Evolutionary conservation across 257 asterid genomes (phyloP).

Genomic region (Solanum dulcamara): DNA sequence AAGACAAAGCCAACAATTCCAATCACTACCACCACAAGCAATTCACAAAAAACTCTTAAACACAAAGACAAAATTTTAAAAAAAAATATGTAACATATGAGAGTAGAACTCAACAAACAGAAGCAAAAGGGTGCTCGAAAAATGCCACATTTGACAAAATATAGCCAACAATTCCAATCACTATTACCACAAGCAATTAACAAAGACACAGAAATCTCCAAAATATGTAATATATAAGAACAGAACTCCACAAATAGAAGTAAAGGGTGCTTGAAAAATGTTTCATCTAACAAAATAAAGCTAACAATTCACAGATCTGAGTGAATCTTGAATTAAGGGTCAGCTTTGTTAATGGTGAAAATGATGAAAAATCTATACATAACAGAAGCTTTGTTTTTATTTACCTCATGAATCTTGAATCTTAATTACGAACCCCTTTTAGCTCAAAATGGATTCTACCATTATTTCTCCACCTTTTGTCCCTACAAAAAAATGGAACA

Average conservation of each 20-base stretch:
- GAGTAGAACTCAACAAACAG: neutral
- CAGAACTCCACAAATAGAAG: neutral
- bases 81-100: neutral
- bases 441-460: neutral
- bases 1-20: neutral
- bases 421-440: neutral
- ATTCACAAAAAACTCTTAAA: neutral
- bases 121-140: neutral
- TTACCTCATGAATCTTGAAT: neutral
- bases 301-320: conserved; percentile 8
- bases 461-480: neutral
- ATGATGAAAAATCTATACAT: neutral
- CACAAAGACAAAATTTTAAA: neutral
- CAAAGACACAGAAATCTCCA: neutral
- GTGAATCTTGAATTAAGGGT: neutral
- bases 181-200: neutral
- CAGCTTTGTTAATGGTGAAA: neutral
- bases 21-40: neutral
- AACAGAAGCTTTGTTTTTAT: neutral
- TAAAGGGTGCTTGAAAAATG: conserved; percentile 1
- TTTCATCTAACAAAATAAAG: neutral
- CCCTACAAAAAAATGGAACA: neutral
- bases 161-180: neutral
- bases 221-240: neutral
- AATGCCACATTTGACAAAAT: neutral